Evolutionary conservation across 1,284 basidiomycete species (phyloP), one percentile per base, ranked within the genome.

Genomic region (Hymenochaete sp.): DNA sequence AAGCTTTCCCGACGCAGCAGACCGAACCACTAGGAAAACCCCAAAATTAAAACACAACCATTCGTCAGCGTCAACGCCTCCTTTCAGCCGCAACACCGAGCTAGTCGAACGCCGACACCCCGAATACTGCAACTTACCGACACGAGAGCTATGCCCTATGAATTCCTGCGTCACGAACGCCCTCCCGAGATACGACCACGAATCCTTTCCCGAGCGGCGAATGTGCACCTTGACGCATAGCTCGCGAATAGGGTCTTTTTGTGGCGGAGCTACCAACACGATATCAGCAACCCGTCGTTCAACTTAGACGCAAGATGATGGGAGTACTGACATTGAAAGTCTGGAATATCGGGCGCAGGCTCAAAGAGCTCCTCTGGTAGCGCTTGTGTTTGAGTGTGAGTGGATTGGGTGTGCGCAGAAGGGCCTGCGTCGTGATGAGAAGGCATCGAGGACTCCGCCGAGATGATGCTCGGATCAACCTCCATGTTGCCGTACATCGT

Each of bases 191-290:
- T 88, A 88, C 16, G 75, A 67, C 84, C 84, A 88, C n/a, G 77
- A 72, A 58, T 88, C 85, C 57, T 67, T 76, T 48, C 85, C 84
- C 31, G 84, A 79, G 53, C 77, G 67, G 53, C 84, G 71, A 53
- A 86, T 79, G 57, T 88, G 84, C n/a, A 88, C 82, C 59, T 88
- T 87, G 45, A 87, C 84, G 48, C 80, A 72, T 43, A 88, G 74
- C 47, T 87, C 83, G 47, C 79, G 75, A 58, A 84, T 80, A 51
- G 63, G 68, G 50, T 81, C 79, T 51, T 72, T 71, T 46, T 63
- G 45, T 37, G 59, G 57, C 49, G 41, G 41, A 14, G 44, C 49
- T 42, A 18, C 38, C n/a, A 38, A 21, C 40, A 60, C 48, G 47
- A 58, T 45, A 56, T 56, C 51, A 50, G 53, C 53, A 62, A 52